phyloP scores from a whole-genome alignment of 1,284 basidiomycete genomes.

The Porphyrellus sp. region DNA sequence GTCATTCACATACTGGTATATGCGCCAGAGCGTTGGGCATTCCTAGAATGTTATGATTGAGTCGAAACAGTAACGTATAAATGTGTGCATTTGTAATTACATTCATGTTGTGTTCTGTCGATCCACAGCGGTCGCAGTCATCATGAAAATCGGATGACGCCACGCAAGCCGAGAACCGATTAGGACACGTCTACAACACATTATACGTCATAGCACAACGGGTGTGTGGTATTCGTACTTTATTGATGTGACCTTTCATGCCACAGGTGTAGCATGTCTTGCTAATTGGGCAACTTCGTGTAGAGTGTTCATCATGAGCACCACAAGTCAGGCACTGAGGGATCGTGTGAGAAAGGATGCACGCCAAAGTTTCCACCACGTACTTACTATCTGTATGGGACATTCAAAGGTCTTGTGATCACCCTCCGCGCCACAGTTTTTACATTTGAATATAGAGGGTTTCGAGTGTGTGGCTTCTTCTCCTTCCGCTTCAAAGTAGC shows the following conservation, averaged over 20 bases:
- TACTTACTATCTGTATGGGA: constrained; percentile 62
- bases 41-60: constrained; percentile 47
- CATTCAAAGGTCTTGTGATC: constrained; percentile 64
- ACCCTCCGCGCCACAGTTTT: constrained; percentile 68
- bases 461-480: constrained; percentile 39
- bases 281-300: constrained; percentile 79
- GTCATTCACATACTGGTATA: constrained; percentile 74
- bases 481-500: constrained; percentile 58
- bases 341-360: constrained; percentile 4
- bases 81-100: constrained; percentile 41
- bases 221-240: constrained; percentile 40
- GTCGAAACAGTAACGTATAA: neutral
- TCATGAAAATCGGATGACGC: constrained; percentile 36
- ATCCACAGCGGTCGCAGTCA: constrained; percentile 78
- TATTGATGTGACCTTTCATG: constrained; percentile 81
- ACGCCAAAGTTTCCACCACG: neutral
- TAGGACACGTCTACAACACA: constrained; percentile 66
- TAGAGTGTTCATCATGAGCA: constrained; percentile 79
- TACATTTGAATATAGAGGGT: constrained; percentile 56
- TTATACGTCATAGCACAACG: constrained; percentile 3
- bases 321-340: constrained; percentile 85
- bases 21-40: constrained; percentile 85
- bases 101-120: constrained; percentile 62
- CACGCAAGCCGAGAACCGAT: constrained; percentile 43
- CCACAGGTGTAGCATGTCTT: constrained; percentile 86